Evolutionary conservation across 1,139 yeast species (phyloP), one percentile per base, ranked within the genome.

Genomic region (Yamadazyma trypodendri): DNA sequence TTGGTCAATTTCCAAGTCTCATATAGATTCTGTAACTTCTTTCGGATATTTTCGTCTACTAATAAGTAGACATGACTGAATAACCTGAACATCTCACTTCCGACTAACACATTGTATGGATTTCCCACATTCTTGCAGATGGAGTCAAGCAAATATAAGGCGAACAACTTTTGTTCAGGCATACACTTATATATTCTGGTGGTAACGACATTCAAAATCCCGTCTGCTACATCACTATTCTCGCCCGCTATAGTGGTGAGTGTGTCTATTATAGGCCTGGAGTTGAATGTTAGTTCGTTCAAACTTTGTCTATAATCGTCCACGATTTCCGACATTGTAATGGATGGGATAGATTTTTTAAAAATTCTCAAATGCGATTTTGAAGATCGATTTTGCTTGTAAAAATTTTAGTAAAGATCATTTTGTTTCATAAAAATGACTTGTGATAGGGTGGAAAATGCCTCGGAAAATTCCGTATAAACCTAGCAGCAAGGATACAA

Each of bases 221-320:
- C 86, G 42, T 79, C 79, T 5, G 97, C 96, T 38, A 75, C 79
- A 35, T 76, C 75, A 22, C 79, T 72, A 56, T 87, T 87, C 54
- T 92, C 97, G 50, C 79, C 84, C 9, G 98, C 97, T 40, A 89
- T 78, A 34, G 77, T 72, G n/a, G 98, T 92, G 50, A 90, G 72
- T 36, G 80, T 84, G 36, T 85, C 84, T 48, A 92, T 92, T 38
- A 90, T 85, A 11, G 97, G 97, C 42, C 90, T 75, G 6, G 96
- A 87, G 60, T 89, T 90, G 65, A 84, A 83, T 7, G 96, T 88
- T 48, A 92, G 70, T 46, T 87, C 95, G 32, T 75, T 72, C 38
- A 92, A 65, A 25, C 87, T 79, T 45, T 72, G 75, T 34, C 74
- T 72, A 58, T 81, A 88, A 59, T 86, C 94, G 43, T 66, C 68